phyloP scores from a whole-genome alignment of 1,284 basidiomycete species.

The Fomitopsis palustris region DNA sequence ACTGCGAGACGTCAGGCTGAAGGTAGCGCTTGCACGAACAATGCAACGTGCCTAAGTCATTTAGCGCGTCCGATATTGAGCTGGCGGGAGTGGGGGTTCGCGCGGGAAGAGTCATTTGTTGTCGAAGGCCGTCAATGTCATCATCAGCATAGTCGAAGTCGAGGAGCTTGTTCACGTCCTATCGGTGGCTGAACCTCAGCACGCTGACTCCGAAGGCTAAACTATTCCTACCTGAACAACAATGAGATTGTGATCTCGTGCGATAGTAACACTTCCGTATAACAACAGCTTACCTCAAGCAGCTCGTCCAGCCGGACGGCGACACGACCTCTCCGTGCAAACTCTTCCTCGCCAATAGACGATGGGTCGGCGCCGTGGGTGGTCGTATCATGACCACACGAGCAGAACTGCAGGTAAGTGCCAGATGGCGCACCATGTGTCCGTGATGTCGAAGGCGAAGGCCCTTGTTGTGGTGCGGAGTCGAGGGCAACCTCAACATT shows the following conservation, averaged over 20 bases:
- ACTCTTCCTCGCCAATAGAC: slow-evolving; percentile 55
- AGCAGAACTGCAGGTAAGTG: slow-evolving; percentile 64
- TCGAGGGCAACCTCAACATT: slow-evolving; percentile 54
- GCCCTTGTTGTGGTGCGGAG: slow-evolving; percentile 36
- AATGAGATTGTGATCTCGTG: not conserved
- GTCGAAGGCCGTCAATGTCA: slow-evolving; percentile 66
- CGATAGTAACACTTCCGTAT: not conserved
- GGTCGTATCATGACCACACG: slow-evolving; percentile 70
- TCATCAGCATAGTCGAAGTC: slow-evolving; percentile 76
- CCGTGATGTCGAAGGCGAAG: slow-evolving; percentile 47
- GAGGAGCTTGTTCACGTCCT: slow-evolving; percentile 75
- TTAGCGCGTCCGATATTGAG: slow-evolving; percentile 29
- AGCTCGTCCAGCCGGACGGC: slow-evolving; percentile 84
- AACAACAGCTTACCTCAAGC: slow-evolving; percentile 57
- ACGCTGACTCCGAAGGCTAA: not conserved
- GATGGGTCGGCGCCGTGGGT: slow-evolving; percentile 69
- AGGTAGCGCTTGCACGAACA: not conserved
- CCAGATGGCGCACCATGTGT: slow-evolving; percentile 49
- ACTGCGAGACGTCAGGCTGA: slow-evolving; percentile 16
- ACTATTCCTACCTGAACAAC: slow-evolving; percentile 11
- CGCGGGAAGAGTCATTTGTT: slow-evolving; percentile 61
- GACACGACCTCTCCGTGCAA: slow-evolving; percentile 67
- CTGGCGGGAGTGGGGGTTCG: slow-evolving; percentile 40
- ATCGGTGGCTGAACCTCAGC: not conserved
- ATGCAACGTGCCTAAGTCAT: slow-evolving; percentile 29